phyloP scores from a whole-genome alignment of 306 rosid species.

The Trichosanthes cucumerina region DNA sequence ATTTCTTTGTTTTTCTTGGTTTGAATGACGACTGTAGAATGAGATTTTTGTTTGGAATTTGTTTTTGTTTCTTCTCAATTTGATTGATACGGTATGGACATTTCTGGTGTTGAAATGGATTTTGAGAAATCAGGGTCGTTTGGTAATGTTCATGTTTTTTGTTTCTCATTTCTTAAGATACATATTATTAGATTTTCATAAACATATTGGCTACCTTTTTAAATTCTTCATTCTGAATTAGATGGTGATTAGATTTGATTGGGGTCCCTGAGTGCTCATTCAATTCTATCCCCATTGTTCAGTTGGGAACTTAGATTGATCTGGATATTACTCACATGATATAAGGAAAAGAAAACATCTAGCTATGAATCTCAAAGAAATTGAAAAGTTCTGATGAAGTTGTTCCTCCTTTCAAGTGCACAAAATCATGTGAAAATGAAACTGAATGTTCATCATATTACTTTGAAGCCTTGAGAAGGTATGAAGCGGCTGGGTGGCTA shows the following conservation, averaged over 20 bases:
- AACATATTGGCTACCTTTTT: not conserved
- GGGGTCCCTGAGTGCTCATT: not conserved
- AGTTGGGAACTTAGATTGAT: not conserved
- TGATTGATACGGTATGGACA: not conserved
- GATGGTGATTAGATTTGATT: not conserved
- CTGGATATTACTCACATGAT: not conserved
- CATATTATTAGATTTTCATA: not conserved
- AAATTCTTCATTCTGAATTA: not conserved
- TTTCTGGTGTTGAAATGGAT: not conserved
- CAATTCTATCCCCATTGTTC: not conserved
- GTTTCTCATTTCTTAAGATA: not conserved
- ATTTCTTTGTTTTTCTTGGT: not conserved
- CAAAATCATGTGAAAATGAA: not conserved
- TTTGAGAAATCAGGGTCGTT: not conserved
- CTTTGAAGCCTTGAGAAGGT: constrained; percentile 65
- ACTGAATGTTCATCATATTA: not conserved
- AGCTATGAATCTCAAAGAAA: not conserved
- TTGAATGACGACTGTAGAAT: not conserved
- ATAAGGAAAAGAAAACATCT: not conserved
- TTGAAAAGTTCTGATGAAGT: not conserved
- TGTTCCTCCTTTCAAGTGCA: not conserved
- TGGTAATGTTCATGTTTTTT: not conserved
- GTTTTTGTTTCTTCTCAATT: not conserved
- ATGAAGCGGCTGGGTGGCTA: constrained; percentile 90
- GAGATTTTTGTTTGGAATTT: not conserved